A percentile compares a stretch with the other conserved stretches of the same genome.
Conservation (phyloP, 257 asterid genomes). For the Parsonsia alboflavescens region DNA sequence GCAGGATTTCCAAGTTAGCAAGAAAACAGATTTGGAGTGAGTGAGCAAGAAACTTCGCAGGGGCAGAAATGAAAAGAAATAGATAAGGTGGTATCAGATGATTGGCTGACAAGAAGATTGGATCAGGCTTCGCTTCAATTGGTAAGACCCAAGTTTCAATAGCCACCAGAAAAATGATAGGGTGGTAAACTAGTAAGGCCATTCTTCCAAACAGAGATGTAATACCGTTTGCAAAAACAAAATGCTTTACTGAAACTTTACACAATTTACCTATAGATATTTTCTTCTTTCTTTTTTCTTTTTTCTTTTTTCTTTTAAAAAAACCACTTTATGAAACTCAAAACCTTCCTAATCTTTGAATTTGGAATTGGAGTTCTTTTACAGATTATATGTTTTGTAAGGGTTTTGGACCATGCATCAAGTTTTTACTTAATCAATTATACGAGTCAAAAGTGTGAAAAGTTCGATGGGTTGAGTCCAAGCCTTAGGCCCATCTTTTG, state of each 20-base stretch:
- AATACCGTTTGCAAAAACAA: not conserved
- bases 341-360: too few relatives aligned
- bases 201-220: not conserved
- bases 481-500: too few relatives aligned
- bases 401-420: too few relatives aligned
- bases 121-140: slow-evolving; percentile 28
- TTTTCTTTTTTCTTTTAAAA: too few relatives aligned
- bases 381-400: too few relatives aligned
- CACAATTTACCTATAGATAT: too few relatives aligned
- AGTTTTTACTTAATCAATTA: too few relatives aligned
- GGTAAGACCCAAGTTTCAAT: slow-evolving; percentile 14
- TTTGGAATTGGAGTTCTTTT: too few relatives aligned
- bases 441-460: too few relatives aligned
- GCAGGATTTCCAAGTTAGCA: slow-evolving; percentile 21
- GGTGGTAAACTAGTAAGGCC: not conserved
- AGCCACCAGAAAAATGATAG: slow-evolving; percentile 28
- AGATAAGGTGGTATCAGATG: slow-evolving; percentile 67
- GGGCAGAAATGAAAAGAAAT: slow-evolving; percentile 37
- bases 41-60: slow-evolving; percentile 26
- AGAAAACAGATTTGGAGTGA: slow-evolving; percentile 35
- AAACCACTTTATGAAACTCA: too few relatives aligned
- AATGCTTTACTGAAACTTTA: not conserved
- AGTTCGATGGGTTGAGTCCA: too few relatives aligned
- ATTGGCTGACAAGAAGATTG: slow-evolving; percentile 46
- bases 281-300: too few relatives aligned